Evolutionary conservation across 805 yeast genomes (phyloP).

Genomic region (Starmerella bombicola): DNA sequence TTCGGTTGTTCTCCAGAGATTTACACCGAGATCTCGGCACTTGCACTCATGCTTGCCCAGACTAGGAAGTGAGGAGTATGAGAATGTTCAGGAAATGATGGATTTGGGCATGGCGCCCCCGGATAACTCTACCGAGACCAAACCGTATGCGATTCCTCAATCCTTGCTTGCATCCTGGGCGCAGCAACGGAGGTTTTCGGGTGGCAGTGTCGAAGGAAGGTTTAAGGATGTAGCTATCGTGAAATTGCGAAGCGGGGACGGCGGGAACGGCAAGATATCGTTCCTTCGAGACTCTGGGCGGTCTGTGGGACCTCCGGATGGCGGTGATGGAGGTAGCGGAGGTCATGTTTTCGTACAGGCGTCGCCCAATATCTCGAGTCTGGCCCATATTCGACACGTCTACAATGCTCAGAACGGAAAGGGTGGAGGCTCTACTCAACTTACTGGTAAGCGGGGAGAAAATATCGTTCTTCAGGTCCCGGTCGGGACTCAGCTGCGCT

Average conservation of each 20-base stretch:
- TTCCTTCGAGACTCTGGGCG: slow-evolving; percentile 78
- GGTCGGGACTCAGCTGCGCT: slow-evolving; percentile 72
- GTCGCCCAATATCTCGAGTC: slow-evolving; percentile 52
- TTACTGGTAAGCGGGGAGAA: slow-evolving; percentile 76
- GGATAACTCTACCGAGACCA: slow-evolving; percentile 8
- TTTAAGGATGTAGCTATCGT: slow-evolving; percentile 51
- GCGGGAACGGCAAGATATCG: slow-evolving; percentile 81
- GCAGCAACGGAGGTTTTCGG: slow-evolving; percentile 20
- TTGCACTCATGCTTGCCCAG: not conserved
- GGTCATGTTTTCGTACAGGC: slow-evolving; percentile 81
- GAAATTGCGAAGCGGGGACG: slow-evolving; percentile 60
- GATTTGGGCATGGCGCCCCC: slow-evolving; percentile 17
- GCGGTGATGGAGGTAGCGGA: slow-evolving; percentile 97
- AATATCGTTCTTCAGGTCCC: slow-evolving; percentile 79
- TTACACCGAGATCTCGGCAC: not conserved
- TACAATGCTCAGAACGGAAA: slow-evolving; percentile 65
- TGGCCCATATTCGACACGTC: slow-evolving; percentile 54
- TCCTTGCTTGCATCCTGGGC: slow-evolving; percentile 22
- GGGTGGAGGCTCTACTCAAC: slow-evolving; percentile 59
- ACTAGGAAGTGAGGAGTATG: slow-evolving; percentile 10
- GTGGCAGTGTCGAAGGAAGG: slow-evolving; percentile 7
- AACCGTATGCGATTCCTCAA: slow-evolving; percentile 13
- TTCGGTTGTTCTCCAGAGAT: no score
- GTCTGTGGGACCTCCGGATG: slow-evolving; percentile 89
- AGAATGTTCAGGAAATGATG: slow-evolving; percentile 15